These are phyloP conservation scores for Parathielavia appendiculata DNA, from an alignment of 495 filamentous ascomycete genomes.

Conservation along the genomic window DNA sequence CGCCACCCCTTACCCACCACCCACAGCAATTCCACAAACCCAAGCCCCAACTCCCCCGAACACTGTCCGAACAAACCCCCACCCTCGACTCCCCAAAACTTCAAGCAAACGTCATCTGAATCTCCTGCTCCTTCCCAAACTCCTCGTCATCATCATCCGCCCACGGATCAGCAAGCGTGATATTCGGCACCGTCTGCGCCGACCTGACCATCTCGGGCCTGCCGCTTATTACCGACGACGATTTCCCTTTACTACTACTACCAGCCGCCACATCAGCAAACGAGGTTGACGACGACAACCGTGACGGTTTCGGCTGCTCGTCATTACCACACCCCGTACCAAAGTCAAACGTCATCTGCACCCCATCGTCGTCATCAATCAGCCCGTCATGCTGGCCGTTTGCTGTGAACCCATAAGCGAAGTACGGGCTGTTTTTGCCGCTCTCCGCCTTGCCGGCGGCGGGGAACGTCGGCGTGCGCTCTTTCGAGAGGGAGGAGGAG, in stretches of 20 bases:
- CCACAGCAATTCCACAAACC: no score
- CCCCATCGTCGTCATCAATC: constrained; percentile 32
- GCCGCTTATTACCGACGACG: constrained; percentile 14
- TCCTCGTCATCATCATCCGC: constrained; percentile 74
- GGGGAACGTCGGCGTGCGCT: constrained; percentile 28
- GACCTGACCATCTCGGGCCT: constrained; percentile 39
- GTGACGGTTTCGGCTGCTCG: constrained; percentile 16
- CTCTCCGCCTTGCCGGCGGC: constrained; percentile 9
- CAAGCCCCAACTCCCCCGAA: no score
- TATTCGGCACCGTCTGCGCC: constrained; percentile 38
- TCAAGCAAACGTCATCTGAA: constrained; percentile 70
- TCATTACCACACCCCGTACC: constrained; percentile 53
- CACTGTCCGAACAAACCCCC: background rate
- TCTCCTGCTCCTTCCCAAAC: constrained; percentile 65
- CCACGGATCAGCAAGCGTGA: constrained; percentile 72
- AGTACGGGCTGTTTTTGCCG: constrained; percentile 3
- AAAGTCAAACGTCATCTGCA: constrained; percentile 61
- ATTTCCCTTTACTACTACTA: background rate
- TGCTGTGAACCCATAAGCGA: constrained; percentile 3
- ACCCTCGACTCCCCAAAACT: background rate
- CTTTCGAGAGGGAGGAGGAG: background rate
- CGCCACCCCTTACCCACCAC: background rate
- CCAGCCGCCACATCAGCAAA: constrained; percentile 22
- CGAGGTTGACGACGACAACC: constrained; percentile 37
- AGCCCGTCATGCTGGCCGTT: background rate